Base-by-base conservation (phyloP, 73 alveolate species). In the Paramecium primaurelia region DNA sequence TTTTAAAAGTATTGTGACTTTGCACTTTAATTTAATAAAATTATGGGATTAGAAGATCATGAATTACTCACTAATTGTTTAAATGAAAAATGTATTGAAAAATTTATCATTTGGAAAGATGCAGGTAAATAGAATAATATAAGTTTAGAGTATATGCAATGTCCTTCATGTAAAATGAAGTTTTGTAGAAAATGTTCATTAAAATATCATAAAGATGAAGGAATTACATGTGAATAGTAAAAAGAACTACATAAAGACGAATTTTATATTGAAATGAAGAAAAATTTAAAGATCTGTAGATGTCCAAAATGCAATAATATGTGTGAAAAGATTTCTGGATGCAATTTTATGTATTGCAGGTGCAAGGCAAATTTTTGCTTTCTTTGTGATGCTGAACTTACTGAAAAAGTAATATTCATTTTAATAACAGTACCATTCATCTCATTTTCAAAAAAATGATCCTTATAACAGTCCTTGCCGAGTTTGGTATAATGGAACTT, bases 91-190 rank as follows among this genome's bases (percentile, higher is more conserved):
- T 80, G 91, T 9, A 22, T 3, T 45, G 49, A 34, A 32, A 80
- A 80, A 25, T 80, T 6, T 26, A 45, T 80, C 4, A 80, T 80
- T 4, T 80, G 91, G 91, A 80, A 80, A 26, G 77, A 80, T 47
- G 91, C 91, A 44, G 84, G 84, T 59, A 1, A 9, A 1, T 47
- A n/a, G 5, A 25, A 59, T 26, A 7, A 18, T 1, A 26, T 59
- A 18, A 26, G 2, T 59, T 59, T 59, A 64, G 91, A 80, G 28
- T 80, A 80, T 14, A 8, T 8, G 37, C 7, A 22, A 44, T 80
- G 91, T 80, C 59, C 77, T 11, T 3, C 25, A 1, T 80, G 91
- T 9, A 20, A 45, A 25, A 22, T 26, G 49, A 47, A 80, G 14
- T 80, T 14, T 47, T 80, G 91, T 47, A 20, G 91, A 1, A 25